Evolutionary conservation across 495 filamentous ascomycete species (phyloP), one percentile per base, ranked within the genome.

Genomic region (Aspergillus kassunensis): DNA sequence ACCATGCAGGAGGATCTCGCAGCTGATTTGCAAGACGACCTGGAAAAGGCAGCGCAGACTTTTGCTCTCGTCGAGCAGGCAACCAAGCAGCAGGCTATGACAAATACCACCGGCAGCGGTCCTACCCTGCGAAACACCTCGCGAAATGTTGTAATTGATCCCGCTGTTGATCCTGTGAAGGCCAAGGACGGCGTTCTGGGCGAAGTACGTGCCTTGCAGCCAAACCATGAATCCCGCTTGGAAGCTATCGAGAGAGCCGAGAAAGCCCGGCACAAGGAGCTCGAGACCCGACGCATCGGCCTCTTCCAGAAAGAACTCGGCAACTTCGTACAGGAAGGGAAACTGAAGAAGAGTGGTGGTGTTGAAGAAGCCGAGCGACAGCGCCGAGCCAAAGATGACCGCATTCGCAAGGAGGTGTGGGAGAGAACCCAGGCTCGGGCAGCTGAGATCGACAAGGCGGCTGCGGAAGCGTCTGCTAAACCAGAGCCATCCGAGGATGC

Each of bases 221-320:
- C 95, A 1, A 97, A 99, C 57, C 93, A 99, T 58, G 90, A 97
- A 69, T 83, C 83, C 47, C 80, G 93, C 47, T 71, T 97, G 0
- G 95, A 97, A 69, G 93, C 93, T 9, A 99, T 99, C 55, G 91
- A 97, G 67, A 82, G 91, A 19, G 91, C 91, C 1, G 93, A 98
- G 71, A 91, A 89, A 72, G 76, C 88, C 11, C 73, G 93, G 21
- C 87, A 90, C 71, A 87, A 87, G 58, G 95, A 97, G 62, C 76
- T 98, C 0, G 91, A 92, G 69, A 82, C 70, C 45, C 80, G 92
- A 7, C 74, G 73, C 9, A 85, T 82, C 12, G 90, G 88, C 47
- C 85, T 89, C 19, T 89, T 98, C 63, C 88, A 84, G 70, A 91
- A 91, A 65, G 93, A 98, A 62, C 75, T 98, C 2, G 86, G 86